These are phyloP conservation scores for Pyricularia pennisetigena DNA, from an alignment of 2,329 filamentous ascomycete genomes.

Conservation along the genomic window DNA sequence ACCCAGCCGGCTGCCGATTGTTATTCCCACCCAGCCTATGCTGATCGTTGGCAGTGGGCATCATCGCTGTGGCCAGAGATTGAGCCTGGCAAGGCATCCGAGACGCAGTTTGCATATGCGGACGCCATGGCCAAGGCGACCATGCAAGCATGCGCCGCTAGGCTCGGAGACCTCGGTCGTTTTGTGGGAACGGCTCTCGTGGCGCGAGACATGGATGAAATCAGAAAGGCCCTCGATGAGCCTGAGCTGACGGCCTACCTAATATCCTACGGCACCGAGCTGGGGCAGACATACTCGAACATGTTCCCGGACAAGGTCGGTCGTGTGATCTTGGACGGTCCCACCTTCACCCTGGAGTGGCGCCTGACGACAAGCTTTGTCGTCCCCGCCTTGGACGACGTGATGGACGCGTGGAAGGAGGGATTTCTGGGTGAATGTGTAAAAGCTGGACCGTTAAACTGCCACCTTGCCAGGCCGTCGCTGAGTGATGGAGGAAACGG, in stretches of 20 bases:
- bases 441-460: conserved; percentile 33
- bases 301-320: conserved; percentile 40
- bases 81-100: conserved; percentile 7
- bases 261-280: conserved; percentile 41
- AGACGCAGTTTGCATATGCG: conserved; percentile 27
- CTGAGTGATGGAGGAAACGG: conserved; percentile 13
- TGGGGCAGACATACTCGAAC: conserved; percentile 39
- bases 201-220: conserved; percentile 37
- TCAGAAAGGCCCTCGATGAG: conserved; percentile 33
- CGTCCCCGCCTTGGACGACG: conserved; percentile 36
- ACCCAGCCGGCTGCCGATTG: conserved; percentile 34
- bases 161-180: conserved; percentile 32
- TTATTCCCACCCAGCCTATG: conserved; percentile 32
- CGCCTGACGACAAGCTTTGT: conserved; percentile 35
- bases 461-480: conserved; percentile 25
- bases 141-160: conserved; percentile 31
- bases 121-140: conserved; percentile 36
- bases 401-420: conserved; percentile 36
- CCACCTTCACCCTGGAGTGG: conserved; percentile 35
- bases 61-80: conserved; percentile 19
- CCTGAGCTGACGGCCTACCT: conserved; percentile 37
- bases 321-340: conserved; percentile 37
- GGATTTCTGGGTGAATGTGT: conserved; percentile 41
- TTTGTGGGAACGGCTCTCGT: conserved; percentile 37
- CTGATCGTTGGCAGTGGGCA: conserved; percentile 32